A percentile compares a stretch with the other conserved stretches of the same genome.
These are phyloP conservation scores for Wallacemonas sp. DNA, from an alignment of 208 protist genomes.

Conservation along the genomic window DNA sequence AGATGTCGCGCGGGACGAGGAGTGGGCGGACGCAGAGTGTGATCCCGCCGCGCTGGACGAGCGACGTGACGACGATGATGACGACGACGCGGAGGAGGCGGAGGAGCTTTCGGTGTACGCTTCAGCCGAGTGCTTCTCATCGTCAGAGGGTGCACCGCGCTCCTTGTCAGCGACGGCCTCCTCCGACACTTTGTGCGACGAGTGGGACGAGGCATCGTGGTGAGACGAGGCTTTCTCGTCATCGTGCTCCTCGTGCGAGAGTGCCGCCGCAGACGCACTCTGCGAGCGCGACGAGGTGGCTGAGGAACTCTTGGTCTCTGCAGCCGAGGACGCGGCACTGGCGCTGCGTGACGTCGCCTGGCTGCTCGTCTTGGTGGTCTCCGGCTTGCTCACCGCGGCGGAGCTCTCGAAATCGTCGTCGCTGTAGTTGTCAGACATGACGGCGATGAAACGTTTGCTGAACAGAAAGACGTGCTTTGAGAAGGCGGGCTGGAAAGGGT, in stretches of 20 bases:
- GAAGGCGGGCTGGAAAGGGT: no score
- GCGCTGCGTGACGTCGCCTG: conserved; percentile 10
- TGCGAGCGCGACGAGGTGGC: background rate
- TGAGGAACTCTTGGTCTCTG: background rate
- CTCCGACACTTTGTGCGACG: no score
- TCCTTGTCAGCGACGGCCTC: no score
- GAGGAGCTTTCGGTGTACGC: background rate
- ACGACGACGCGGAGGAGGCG: conserved; percentile 1
- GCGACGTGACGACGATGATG: background rate
- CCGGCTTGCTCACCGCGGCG: conserved; percentile 3
- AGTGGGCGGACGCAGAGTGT: background rate
- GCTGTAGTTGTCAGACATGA: conserved; percentile 22
- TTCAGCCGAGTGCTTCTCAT: background rate
- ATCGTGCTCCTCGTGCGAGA: background rate
- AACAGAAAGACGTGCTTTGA: no score
- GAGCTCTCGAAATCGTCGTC: conserved; percentile 45
- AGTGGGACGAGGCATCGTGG: background rate
- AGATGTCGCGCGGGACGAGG: background rate
- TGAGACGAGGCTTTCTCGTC: background rate
- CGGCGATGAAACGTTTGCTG: no score
- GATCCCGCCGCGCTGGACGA: background rate
- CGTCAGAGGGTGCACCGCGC: background rate
- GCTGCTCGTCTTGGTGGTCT: background rate
- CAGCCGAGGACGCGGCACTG: no score
- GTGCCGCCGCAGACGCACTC: background rate